These are phyloP conservation scores for Trichomonas tenax DNA, from an alignment of 208 protist species.

Conservation along the genomic window DNA sequence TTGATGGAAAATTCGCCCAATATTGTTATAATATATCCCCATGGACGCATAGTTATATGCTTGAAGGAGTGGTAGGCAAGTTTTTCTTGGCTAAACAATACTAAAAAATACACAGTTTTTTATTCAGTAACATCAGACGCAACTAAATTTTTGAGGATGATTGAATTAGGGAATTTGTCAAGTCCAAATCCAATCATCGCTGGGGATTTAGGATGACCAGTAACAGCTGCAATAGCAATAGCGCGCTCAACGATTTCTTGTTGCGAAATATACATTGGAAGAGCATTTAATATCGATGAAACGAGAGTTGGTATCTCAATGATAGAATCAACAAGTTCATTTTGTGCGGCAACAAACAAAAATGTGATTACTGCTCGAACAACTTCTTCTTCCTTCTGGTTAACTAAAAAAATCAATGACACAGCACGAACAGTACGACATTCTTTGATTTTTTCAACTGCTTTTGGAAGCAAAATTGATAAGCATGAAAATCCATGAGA, in stretches of 20 bases:
- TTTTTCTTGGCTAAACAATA: too few species aligned
- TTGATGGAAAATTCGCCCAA: too few species aligned
- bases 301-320: not conserved
- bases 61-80: too few species aligned
- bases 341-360: not conserved
- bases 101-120: not conserved
- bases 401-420: not conserved
- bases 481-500: not conserved
- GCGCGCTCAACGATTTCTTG: not conserved
- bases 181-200: not conserved
- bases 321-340: not conserved
- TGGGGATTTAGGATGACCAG: not conserved
- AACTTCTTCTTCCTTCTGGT: not conserved
- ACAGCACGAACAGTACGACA: not conserved
- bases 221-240: not conserved
- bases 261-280: not conserved
- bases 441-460: not conserved
- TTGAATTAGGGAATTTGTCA: not conserved
- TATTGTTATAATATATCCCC: too few species aligned
- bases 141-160: not conserved
- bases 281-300: not conserved
- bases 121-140: not conserved
- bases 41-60: too few species aligned
- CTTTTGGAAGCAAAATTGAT: not conserved
- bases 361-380: not conserved